These are phyloP conservation scores for Amylocarpus encephaloides DNA, from an alignment of 2,329 filamentous ascomycete species.

Conservation along the genomic window DNA sequence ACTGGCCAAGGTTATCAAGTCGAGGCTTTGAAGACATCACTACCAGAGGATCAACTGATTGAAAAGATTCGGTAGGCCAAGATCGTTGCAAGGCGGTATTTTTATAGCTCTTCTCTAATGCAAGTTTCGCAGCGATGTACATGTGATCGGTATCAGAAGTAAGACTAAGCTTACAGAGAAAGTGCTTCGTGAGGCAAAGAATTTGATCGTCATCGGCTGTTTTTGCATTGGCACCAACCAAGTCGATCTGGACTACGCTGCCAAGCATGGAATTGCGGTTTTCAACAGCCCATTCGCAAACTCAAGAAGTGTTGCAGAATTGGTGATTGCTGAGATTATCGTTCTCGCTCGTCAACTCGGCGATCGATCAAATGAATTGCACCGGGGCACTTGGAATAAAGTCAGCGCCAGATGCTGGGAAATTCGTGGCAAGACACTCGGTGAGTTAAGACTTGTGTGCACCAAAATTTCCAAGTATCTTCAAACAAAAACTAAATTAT, in stretches of 20 bases:
- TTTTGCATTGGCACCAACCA: conserved; percentile 99
- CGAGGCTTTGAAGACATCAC: conserved; percentile 79
- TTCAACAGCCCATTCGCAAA: conserved; percentile 99
- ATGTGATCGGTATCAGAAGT: conserved; percentile 95
- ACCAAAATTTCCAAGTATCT: not conserved
- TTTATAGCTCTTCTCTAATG: conserved; percentile 6
- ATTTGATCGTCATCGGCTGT: conserved; percentile 91
- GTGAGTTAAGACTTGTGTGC: conserved; percentile 36
- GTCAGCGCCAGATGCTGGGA: conserved; percentile 97
- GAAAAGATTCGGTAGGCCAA: conserved; percentile 76
- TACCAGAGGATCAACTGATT: conserved; percentile 89
- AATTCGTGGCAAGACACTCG: conserved; percentile 92
- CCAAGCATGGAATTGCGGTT: conserved; percentile 81
- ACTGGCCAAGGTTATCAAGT: conserved; percentile 89
- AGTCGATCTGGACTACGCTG: conserved; percentile 79
- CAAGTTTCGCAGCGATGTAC: conserved; percentile 62
- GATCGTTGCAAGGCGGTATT: not conserved
- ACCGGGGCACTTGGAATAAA: conserved; percentile 95
- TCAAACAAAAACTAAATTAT: conserved; percentile 1
- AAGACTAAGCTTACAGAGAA: conserved; percentile 90
- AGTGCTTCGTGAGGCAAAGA: conserved; percentile 83
- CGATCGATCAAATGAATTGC: conserved; percentile 90
- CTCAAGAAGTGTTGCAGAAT: conserved; percentile 90
- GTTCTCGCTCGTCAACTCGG: conserved; percentile 83
- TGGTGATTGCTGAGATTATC: conserved; percentile 94